Evolutionary conservation across 1,139 yeast genomes (phyloP).

Genomic region (Debaryomyces psychrophilus): DNA sequence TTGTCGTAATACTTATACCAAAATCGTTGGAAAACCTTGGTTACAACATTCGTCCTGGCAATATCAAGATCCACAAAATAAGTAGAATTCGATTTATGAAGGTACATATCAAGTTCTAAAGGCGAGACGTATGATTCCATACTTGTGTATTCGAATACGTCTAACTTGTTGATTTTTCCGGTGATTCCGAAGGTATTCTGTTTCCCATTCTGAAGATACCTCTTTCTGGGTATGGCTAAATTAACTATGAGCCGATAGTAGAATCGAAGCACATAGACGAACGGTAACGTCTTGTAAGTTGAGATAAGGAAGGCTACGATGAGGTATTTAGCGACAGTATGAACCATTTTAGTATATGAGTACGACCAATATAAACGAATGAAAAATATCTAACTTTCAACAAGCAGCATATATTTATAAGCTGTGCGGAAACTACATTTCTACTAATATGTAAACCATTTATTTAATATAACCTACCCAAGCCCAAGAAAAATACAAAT

Average conservation of each 20-base stretch:
- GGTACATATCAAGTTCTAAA: conserved; percentile 79
- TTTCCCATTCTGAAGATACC: conserved; percentile 26
- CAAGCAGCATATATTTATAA: neutral
- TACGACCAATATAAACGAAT: conserved; percentile 4
- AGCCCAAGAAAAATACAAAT: conserved; percentile 6
- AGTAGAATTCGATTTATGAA: conserved; percentile 87
- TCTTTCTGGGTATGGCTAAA: conserved; percentile 39
- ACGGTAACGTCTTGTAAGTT: conserved; percentile 66
- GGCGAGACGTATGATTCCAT: conserved; percentile 67
- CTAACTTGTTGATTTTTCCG: conserved; percentile 25
- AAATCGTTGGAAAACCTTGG: conserved; percentile 54
- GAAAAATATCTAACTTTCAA: too few species aligned
- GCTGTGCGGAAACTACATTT: neutral
- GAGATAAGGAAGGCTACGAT: conserved; percentile 21
- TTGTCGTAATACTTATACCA: conserved; percentile 47
- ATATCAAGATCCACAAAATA: conserved; percentile 85
- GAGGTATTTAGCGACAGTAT: conserved; percentile 7
- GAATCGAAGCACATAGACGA: conserved; percentile 67
- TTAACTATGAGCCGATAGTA: conserved; percentile 48
- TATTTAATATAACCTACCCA: conserved; percentile 6
- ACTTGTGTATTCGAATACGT: conserved; percentile 48
- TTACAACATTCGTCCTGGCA: conserved; percentile 68
- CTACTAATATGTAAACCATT: neutral
- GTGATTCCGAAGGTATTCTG: conserved; percentile 39
- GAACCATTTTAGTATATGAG: neutral